Base-by-base conservation (phyloP, 495 filamentous ascomycete species). In the Penicillium alfredii region DNA sequence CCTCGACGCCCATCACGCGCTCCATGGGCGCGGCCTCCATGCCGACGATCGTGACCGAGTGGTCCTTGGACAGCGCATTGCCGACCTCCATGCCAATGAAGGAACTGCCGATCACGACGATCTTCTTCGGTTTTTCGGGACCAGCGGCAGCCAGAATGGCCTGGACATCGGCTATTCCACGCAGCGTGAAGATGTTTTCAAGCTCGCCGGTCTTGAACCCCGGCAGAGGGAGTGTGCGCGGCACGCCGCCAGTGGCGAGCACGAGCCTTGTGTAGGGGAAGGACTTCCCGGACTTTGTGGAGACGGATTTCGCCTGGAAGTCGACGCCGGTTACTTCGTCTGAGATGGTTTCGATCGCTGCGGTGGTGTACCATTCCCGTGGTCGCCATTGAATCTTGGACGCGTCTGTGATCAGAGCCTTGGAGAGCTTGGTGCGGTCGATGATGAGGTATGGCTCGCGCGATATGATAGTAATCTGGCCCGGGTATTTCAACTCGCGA, bases 21-120 rank as follows among this genome's bases (percentile, higher is more conserved):
- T 95, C 88, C 43, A 96, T 64, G 2, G 92, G 92, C 19, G 74
- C 74, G 43, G 72, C 78, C 56, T 96, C 93, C 83, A 88, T 90
- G 34, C 92, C 92, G n/a, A 98, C 71, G 35, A 96, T 76, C n/a
- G 84, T 83, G 23, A 98, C 84, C 11, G 77, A 63, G 51, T 96
- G 87, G 33, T 77, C 78, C 35, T 81, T 81, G 8, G 77, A 63
- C 2, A 86, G 80, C 21, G 78, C 78, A 33, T 89, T 94, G 25
- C 81, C 86, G 17, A 94, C 76, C 63, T 98, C 92, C 89, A 98
- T 93, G 23, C 92, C 82, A 58, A 98, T 98, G 62, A 98, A 96
- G 30, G 84, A 88, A 35, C 78, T 84, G 12, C 92, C 92, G 37
- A 98, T 77, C 11, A 98, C 72, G 22, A 95, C 88, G 49, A 96